These are phyloP conservation scores for Pseudozyma pruni DNA, from an alignment of 1,284 basidiomycete genomes.

Conservation along the genomic window DNA sequence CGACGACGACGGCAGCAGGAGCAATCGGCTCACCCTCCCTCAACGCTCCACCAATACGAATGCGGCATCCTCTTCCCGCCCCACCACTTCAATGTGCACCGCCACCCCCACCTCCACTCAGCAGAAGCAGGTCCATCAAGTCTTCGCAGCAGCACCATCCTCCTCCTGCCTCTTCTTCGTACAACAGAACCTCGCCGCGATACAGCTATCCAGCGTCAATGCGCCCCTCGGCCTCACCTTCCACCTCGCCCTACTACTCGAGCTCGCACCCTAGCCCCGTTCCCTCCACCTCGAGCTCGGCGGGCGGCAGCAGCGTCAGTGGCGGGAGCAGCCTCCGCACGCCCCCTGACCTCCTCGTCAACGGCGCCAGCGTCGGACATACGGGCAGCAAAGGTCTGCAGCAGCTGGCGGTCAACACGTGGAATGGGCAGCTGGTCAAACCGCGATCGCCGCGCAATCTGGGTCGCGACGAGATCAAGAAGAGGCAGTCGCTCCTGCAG, in stretches of 20 bases:
- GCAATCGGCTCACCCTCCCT: slow-evolving; percentile 7
- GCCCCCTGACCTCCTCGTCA: slow-evolving; percentile 54
- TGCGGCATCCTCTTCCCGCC: slow-evolving; percentile 17
- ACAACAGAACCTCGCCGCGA: not conserved
- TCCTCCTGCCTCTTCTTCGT: not conserved
- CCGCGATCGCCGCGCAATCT: slow-evolving; percentile 7
- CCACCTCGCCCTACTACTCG: slow-evolving; percentile 26
- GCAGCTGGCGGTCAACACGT: slow-evolving; percentile 23
- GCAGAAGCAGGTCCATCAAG: not conserved
- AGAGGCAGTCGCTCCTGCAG: slow-evolving; percentile 13
- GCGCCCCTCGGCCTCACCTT: slow-evolving; percentile 10
- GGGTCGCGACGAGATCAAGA: slow-evolving; percentile 11
- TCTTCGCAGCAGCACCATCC: slow-evolving; percentile 8
- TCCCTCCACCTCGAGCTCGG: slow-evolving; percentile 1
- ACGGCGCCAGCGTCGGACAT: slow-evolving; percentile 27
- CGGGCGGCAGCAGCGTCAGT: slow-evolving; percentile 2
- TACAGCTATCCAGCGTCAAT: slow-evolving; percentile 1
- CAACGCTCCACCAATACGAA: slow-evolving; percentile 25
- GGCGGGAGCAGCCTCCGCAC: slow-evolving; percentile 37
- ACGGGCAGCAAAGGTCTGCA: not conserved
- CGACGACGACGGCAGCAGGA: not conserved
- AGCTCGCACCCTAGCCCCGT: slow-evolving; percentile 31
- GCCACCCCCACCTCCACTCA: not conserved
- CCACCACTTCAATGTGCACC: slow-evolving; percentile 3
- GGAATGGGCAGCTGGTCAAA: slow-evolving; percentile 30